Evolutionary conservation across 2,329 filamentous ascomycete species (phyloP), one percentile per base, ranked within the genome.

Genomic region (Stagonosporopsis vannaccii): DNA sequence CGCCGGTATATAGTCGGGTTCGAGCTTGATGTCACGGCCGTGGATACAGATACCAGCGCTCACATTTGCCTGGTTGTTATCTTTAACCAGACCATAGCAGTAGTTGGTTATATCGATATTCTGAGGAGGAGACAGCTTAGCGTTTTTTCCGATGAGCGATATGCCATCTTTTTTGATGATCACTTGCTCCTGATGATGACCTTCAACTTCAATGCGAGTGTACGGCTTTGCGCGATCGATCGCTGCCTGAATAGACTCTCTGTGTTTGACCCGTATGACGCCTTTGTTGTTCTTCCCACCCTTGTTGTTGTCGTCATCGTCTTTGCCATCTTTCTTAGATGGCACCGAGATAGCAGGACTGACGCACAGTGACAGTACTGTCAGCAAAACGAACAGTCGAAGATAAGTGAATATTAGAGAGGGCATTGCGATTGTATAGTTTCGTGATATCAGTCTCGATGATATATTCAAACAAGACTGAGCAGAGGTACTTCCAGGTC

Each of bases 31-130:
- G 11, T 35, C 26, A n/a, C 37, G 41, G 11, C 54, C 50, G 15
- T 59, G 36, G 15, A 60, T 59, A n/a, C 60, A 62, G 43, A 62
- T 62, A 20, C 60, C 60, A 4, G 57, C 60, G 28, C 59, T 49
- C 4, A 50, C 51, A 13, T 45, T 30, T 4, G 20, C 25, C 7
- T 22, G 35, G 9, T 15, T 15, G 4, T 43, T 36, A 25, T n/a
- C 40, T 23, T 52, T 32, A 19, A 48, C 30, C n/a, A 60, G 40
- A 12, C 57, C 53, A 6, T 48, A 56, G 28, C 60, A 62, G 23
- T 36, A 40, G 28, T 60, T 62, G 6, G 23, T 20, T n/a, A 12
- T 44, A 13, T 32, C 51, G 15, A 25, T 20, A 1, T n/a, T 9
- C 6, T 13, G 9, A 2, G 60, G 60, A 15, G 60, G 53, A 19